Percentiles rank a stretch among this genome's conserved stretches.
phyloP scores from a whole-genome alignment of 2,329 filamentous ascomycete species.

The Talaromyces sp. region DNA sequence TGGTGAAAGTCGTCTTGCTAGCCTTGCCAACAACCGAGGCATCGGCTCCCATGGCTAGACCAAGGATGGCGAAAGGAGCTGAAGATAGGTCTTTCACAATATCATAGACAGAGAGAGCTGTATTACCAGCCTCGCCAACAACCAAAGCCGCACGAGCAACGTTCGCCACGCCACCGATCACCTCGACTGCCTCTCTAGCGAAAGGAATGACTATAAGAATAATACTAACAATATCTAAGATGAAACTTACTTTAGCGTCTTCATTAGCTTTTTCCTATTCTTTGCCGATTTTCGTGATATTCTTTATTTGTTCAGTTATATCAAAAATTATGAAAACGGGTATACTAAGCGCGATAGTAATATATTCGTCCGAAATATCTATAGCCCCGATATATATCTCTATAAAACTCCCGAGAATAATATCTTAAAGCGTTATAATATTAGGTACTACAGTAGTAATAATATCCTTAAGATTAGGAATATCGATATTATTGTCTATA shows the following conservation, averaged over 20 bases:
- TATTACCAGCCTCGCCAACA: slow-evolving; percentile 5
- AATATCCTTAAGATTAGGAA: background rate
- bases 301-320: slow-evolving; percentile 8
- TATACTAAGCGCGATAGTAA: slow-evolving; percentile 1
- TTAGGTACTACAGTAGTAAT: background rate
- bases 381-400: background rate
- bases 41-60: background rate
- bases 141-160: slow-evolving; percentile 9
- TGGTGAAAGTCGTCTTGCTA: background rate
- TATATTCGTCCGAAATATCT: background rate
- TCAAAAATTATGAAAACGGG: slow-evolving; percentile 1
- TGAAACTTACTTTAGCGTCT: slow-evolving; percentile 10
- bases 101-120: slow-evolving; percentile 11
- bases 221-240: slow-evolving; percentile 14
- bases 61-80: background rate
- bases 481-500: background rate
- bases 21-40: background rate
- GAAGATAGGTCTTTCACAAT: slow-evolving; percentile 14
- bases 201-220: slow-evolving; percentile 16
- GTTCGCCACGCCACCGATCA: slow-evolving; percentile 3
- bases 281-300: slow-evolving; percentile 13
- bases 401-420: background rate
- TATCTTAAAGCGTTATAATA: background rate
- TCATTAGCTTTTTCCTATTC: slow-evolving; percentile 11
- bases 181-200: slow-evolving; percentile 4